These are phyloP conservation scores for Sutorius eximius DNA, from an alignment of 1,284 basidiomycete genomes.

Conservation along the genomic window DNA sequence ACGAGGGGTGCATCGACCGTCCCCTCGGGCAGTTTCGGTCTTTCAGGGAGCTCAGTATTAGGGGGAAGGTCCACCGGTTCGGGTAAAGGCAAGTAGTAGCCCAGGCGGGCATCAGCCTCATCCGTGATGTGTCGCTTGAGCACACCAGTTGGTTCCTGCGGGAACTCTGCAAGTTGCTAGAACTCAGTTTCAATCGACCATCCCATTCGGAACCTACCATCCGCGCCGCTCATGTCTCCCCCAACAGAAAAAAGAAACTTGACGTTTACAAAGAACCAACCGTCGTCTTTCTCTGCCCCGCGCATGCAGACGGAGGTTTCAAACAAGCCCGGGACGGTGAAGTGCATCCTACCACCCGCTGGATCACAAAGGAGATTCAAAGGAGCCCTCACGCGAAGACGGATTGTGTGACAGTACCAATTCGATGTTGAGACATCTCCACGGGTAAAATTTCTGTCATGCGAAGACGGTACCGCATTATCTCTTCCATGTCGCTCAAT, in stretches of 20 bases:
- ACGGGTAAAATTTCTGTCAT: slow-evolving; percentile 72
- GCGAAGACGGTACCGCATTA: slow-evolving; percentile 74
- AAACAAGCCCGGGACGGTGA: slow-evolving; percentile 74
- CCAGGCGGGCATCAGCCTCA: slow-evolving; percentile 67
- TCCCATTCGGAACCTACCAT: slow-evolving; percentile 45
- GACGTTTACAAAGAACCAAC: slow-evolving; percentile 82
- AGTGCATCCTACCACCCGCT: slow-evolving; percentile 78
- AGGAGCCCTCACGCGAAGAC: slow-evolving; percentile 7
- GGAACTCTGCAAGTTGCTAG: slow-evolving; percentile 54
- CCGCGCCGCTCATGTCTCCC: slow-evolving; percentile 67
- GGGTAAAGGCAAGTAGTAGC: slow-evolving; percentile 56
- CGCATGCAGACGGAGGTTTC: slow-evolving; percentile 71
- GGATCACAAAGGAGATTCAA: slow-evolving; percentile 22
- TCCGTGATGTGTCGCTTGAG: slow-evolving; percentile 69
- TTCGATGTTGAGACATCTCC: slow-evolving; percentile 71
- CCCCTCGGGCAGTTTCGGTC: slow-evolving; percentile 57
- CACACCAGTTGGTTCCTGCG: slow-evolving; percentile 59
- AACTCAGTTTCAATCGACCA: slow-evolving; percentile 1
- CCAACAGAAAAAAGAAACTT: slow-evolving; percentile 77
- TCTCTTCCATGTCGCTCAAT: slow-evolving; percentile 70
- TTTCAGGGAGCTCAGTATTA: slow-evolving; percentile 46
- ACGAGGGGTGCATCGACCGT: slow-evolving; percentile 75
- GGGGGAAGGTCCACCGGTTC: slow-evolving; percentile 41
- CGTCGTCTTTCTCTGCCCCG: slow-evolving; percentile 64
- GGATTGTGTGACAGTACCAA: slow-evolving; percentile 48